Evolutionary conservation across 495 filamentous ascomycete species (phyloP), one percentile per base, ranked within the genome.

Genomic region (Beverwykella pulmonaria): DNA sequence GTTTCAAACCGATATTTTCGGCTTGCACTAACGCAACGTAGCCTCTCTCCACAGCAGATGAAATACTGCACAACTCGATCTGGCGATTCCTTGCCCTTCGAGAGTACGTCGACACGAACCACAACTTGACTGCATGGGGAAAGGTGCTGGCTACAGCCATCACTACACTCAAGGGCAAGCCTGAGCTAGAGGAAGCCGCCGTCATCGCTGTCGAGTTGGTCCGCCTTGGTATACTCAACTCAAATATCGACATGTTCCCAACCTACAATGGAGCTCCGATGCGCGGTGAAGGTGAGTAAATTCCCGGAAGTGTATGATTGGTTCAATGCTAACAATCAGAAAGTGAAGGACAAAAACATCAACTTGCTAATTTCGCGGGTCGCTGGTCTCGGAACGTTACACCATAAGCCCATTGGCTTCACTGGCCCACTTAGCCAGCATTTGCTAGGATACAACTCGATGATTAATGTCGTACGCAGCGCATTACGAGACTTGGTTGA

Each of bases 381-480:
- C 60, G 89, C 93, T 15, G 91, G 88, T 54, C 81, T 98, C 68
- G 86, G 88, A 50, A 90, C 89, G 68, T 80, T 99, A 25, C 85
- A 86, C 30, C 94, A 99, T 73, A 84, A 90, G 67, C 79, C 82
- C 6, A 92, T 93, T 70, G 93, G 95, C 25, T 99, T 96, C 77
- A 97, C 94, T 25, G 94, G 94, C 0, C 94, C 94, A 0, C 82
- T 99, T 0, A 97, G 90, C 80, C 87, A 93, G 73, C 90, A 94
- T 70, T 82, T 98, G 47, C 82, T 98, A 12, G 89, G 87, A 29
- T 98, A 92, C 79, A 90, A 92, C 63, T 92, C 92, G 0, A 81
- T 97, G 63, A 87, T 90, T 41, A 87, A 87, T 8, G 86, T 90
- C 61, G 87, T 97, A 32, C 91, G 93, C 20, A 81, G 85, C 57